Conservation (phyloP, 768 basidiomycete species). For the Chiua virens region DNA sequence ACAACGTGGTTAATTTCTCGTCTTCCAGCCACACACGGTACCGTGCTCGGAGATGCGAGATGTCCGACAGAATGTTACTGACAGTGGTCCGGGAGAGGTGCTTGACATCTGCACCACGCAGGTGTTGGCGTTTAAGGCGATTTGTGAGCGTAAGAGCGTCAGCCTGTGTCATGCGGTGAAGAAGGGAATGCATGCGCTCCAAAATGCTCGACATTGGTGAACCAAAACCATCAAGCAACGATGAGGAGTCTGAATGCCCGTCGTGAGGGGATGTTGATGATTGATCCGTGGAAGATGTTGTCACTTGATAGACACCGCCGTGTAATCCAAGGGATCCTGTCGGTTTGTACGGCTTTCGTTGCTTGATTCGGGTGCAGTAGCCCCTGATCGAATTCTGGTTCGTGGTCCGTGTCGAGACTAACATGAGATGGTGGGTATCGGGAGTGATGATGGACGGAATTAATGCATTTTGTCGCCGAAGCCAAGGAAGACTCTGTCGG, state of each 20-base stretch:
- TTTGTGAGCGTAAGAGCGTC: conserved; percentile 88
- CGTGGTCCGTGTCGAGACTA: conserved; percentile 48
- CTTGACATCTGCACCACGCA: conserved; percentile 81
- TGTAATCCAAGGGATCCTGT: conserved; percentile 37
- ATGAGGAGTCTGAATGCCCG: conserved; percentile 73
- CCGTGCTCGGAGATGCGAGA: conserved; percentile 62
- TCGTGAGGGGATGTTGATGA: conserved; percentile 52
- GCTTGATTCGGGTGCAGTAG: conserved; percentile 43
- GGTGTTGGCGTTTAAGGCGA: conserved; percentile 86
- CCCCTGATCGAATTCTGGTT: conserved; percentile 34
- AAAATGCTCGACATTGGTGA: conserved; percentile 53
- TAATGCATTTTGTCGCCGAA: conserved; percentile 27
- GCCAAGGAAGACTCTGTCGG: conserved; percentile 36
- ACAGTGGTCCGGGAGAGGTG: conserved; percentile 86
- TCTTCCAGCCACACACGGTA: conserved; percentile 77
- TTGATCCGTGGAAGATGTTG: conserved; percentile 35
- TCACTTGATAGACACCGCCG: conserved; percentile 34
- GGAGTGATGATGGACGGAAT: conserved; percentile 21
- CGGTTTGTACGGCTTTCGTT: conserved; percentile 71
- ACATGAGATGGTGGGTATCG: conserved; percentile 26
- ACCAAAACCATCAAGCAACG: conserved; percentile 55
- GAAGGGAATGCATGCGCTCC: conserved; percentile 62
- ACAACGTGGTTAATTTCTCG: conserved; percentile 59
- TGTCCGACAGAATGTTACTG: conserved; percentile 69
- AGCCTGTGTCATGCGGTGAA: conserved; percentile 65